A percentile compares a stretch with the other conserved stretches of the same genome.
These are phyloP conservation scores for Blumeria hordei DNA, from an alignment of 2,329 filamentous ascomycete species.

Conservation along the genomic window DNA sequence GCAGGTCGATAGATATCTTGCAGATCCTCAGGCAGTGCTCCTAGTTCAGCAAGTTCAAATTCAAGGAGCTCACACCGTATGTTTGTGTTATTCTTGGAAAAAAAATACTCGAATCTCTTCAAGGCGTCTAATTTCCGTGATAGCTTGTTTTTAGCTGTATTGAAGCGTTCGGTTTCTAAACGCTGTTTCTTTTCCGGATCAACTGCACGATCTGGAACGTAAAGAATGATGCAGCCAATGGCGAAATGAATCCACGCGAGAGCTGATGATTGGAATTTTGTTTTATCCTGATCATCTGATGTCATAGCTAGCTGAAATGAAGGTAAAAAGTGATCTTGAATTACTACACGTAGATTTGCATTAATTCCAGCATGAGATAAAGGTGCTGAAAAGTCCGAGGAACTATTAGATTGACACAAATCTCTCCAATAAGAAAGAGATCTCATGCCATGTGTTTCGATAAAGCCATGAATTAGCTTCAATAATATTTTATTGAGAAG, in stretches of 20 bases:
- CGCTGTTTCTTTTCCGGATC: constrained; percentile 49
- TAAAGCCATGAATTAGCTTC: constrained; percentile 7
- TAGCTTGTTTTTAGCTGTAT: constrained; percentile 25
- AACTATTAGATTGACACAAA: neutral
- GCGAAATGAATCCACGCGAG: constrained; percentile 57
- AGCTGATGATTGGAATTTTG: constrained; percentile 19
- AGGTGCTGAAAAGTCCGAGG: neutral
- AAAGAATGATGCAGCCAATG: constrained; percentile 49
- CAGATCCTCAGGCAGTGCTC: constrained; percentile 38
- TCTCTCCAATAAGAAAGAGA: neutral
- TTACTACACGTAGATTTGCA: constrained; percentile 6
- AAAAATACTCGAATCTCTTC: constrained; percentile 35
- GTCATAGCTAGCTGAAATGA: constrained; percentile 7
- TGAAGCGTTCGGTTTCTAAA: constrained; percentile 29
- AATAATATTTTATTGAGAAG: constrained; percentile 17
- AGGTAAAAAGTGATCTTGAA: constrained; percentile 17
- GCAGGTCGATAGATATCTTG: constrained; percentile 47
- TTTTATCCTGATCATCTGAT: constrained; percentile 5
- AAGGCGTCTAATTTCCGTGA: constrained; percentile 33
- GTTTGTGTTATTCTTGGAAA: constrained; percentile 44
- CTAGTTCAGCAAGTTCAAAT: constrained; percentile 36
- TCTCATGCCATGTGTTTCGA: constrained; percentile 8
- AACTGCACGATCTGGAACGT: constrained; percentile 65
- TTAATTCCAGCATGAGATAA: neutral
- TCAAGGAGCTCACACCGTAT: constrained; percentile 39